Percentiles rank a stretch among this genome's conserved stretches.
These are phyloP conservation scores for Claviceps digitariae DNA, from an alignment of 2,329 filamentous ascomycete species.

Conservation along the genomic window DNA sequence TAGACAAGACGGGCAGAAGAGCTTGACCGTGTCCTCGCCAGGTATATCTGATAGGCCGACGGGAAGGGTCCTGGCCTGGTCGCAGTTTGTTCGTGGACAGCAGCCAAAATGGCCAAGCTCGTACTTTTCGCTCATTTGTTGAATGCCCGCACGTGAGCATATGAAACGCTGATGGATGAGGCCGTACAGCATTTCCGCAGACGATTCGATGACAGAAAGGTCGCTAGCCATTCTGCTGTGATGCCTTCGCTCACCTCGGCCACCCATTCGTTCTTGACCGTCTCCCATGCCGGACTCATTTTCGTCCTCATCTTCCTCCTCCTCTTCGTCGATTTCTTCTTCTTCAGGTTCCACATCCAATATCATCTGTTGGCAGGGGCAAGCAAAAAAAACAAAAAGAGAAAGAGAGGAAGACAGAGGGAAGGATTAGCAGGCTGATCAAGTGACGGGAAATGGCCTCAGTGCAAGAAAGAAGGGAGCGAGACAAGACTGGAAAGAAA, in stretches of 20 bases:
- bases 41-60: slow-evolving; percentile 91
- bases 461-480: not conserved
- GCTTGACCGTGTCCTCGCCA: slow-evolving; percentile 93
- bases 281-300: slow-evolving; percentile 50
- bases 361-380: slow-evolving; percentile 57
- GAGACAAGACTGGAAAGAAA: not conserved
- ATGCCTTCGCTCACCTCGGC: slow-evolving; percentile 54
- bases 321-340: slow-evolving; percentile 73
- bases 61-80: slow-evolving; percentile 77
- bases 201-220: slow-evolving; percentile 88
- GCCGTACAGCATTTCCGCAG: slow-evolving; percentile 95
- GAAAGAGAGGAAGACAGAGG: not conserved
- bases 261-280: slow-evolving; percentile 39
- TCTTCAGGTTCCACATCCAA: slow-evolving; percentile 96
- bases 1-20: slow-evolving; percentile 93
- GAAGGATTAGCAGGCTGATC: not conserved
- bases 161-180: slow-evolving; percentile 98
- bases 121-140: slow-evolving; percentile 99
- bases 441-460: not conserved
- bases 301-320: slow-evolving; percentile 63
- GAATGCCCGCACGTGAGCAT: slow-evolving; percentile 87
- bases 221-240: slow-evolving; percentile 80
- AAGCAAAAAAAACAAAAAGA: too few species aligned
- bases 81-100: slow-evolving; percentile 90
- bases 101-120: slow-evolving; percentile 91